phyloP scores from a whole-genome alignment of 345 rosid genomes.

The Dovyalis caffra region DNA sequence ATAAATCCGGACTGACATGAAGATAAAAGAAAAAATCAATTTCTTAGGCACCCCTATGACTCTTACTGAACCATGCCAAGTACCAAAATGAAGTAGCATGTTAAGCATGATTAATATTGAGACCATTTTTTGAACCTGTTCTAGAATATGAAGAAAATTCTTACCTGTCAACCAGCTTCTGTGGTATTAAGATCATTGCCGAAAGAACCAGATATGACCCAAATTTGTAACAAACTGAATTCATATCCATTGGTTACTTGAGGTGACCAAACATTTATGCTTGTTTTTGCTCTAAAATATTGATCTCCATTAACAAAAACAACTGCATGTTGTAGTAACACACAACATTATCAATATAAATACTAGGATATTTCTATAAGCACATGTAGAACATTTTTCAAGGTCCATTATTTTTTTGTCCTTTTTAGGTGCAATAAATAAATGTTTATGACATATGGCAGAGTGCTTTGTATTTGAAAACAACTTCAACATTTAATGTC shows the following conservation, averaged over 20 bases:
- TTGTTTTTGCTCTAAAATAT: constrained; percentile 36
- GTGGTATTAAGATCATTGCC: constrained; percentile 35
- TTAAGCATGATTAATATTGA: too few relatives aligned
- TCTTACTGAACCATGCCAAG: background rate
- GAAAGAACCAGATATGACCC: constrained; percentile 38
- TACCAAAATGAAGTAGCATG: background rate
- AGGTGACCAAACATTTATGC: constrained; percentile 35
- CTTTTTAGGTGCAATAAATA: constrained; percentile 2
- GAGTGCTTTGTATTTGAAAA: background rate
- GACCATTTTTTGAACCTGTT: background rate
- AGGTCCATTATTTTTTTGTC: background rate
- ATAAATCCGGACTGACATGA: constrained; percentile 35
- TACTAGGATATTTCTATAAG: background rate
- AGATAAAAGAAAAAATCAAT: background rate
- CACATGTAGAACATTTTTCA: background rate
- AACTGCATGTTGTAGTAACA: constrained; percentile 28
- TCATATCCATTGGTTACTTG: constrained; percentile 21
- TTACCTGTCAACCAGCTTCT: constrained; percentile 42
- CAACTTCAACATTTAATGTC: background rate
- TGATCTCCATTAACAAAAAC: constrained; percentile 36
- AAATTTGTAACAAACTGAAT: constrained; percentile 35
- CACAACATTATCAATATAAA: background rate
- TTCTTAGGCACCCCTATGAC: background rate
- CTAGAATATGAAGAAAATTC: background rate
- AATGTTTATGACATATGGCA: constrained; percentile 10